Conservation (phyloP, 1,284 basidiomycete species). For the Leccinum subrobustum region DNA sequence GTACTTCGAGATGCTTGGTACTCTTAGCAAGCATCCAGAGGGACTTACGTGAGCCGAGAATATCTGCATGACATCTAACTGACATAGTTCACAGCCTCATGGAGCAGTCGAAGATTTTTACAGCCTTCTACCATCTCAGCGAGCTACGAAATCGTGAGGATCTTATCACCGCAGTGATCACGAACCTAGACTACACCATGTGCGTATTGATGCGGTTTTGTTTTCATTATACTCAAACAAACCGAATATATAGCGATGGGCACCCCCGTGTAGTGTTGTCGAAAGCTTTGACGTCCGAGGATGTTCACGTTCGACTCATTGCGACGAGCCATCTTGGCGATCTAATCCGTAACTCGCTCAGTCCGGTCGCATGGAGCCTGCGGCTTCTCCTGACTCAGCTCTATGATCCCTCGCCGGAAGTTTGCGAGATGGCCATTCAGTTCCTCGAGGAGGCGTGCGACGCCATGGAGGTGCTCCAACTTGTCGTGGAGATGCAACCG, state of each 20-base stretch:
- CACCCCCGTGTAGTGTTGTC: constrained; percentile 90
- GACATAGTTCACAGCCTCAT: constrained; percentile 57
- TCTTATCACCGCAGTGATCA: constrained; percentile 87
- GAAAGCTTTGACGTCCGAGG: constrained; percentile 91
- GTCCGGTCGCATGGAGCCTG: constrained; percentile 80
- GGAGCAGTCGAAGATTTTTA: constrained; percentile 92
- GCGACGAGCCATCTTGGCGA: constrained; percentile 89
- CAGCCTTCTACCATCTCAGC: constrained; percentile 91
- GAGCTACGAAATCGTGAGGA: constrained; percentile 91
- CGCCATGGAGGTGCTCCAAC: constrained; percentile 78
- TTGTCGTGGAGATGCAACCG: constrained; percentile 93
- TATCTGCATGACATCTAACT: constrained; percentile 1
- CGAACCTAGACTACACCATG: constrained; percentile 90
- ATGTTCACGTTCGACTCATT: constrained; percentile 85
- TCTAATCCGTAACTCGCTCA: constrained; percentile 63
- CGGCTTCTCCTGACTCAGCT: constrained; percentile 91
- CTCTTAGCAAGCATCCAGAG: constrained; percentile 82
- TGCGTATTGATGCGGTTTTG: constrained; percentile 38
- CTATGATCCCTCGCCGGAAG: constrained; percentile 89
- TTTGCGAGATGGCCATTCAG: constrained; percentile 87
- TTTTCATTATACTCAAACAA: neutral
- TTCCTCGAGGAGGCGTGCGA: constrained; percentile 91
- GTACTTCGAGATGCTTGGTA: constrained; percentile 96
- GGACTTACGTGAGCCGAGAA: constrained; percentile 80
- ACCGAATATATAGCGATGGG: constrained; percentile 64